phyloP scores from a whole-genome alignment of 345 rosid genomes.

The Streptanthus diversifolius region DNA sequence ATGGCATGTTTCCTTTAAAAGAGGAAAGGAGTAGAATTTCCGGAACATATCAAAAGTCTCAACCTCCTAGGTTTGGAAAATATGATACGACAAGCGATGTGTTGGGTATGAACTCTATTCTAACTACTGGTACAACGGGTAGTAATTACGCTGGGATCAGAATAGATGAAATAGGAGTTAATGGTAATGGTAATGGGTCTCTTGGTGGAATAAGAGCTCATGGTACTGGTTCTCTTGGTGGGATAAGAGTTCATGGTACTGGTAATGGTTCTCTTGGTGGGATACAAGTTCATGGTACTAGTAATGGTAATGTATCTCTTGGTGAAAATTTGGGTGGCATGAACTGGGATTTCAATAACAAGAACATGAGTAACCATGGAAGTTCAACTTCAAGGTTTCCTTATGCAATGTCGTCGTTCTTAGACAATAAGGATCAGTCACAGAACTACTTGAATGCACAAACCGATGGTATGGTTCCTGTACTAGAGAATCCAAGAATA shows the following conservation, averaged over 20 bases:
- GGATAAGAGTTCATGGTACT: background rate
- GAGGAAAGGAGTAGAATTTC: background rate
- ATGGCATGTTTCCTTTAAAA: background rate
- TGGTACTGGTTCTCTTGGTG: background rate
- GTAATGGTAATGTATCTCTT: background rate
- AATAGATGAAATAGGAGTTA: background rate
- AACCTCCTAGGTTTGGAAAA: background rate
- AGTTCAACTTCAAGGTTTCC: background rate
- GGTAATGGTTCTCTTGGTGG: background rate
- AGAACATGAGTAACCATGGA: background rate
- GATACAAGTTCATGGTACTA: background rate
- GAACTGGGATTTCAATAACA: constrained; percentile 1
- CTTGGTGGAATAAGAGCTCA: background rate
- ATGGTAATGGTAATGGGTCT: background rate
- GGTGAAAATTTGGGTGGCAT: background rate
- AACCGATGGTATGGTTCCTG: background rate
- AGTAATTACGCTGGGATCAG: background rate
- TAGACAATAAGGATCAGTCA: background rate
- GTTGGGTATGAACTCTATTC: constrained; percentile 9
- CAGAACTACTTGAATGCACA: background rate
- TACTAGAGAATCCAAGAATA: background rate
- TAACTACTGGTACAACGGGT: background rate
- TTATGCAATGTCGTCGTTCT: background rate
- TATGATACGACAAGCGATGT: background rate
- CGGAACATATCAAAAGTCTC: background rate